Conservation (phyloP, 768 basidiomycete species). For the Tubosaeta sp. region DNA sequence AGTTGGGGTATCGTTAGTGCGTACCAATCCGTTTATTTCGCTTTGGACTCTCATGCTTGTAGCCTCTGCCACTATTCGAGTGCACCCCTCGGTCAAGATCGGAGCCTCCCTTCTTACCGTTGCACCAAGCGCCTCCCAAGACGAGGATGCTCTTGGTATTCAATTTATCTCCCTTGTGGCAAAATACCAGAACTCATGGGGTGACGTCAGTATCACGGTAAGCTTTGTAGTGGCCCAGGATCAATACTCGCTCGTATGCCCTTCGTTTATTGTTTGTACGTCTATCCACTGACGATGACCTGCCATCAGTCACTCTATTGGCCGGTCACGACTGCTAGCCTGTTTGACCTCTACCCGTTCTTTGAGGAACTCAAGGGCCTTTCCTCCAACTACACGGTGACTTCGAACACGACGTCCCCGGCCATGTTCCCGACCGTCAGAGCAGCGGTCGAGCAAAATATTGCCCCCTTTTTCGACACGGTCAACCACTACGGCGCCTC, state of each 20-base stretch:
- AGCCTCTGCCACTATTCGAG: constrained; percentile 18
- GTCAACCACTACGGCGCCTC: constrained; percentile 6
- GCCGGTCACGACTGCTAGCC: constrained; percentile 1
- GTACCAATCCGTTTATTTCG: background rate
- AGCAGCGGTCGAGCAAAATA: background rate
- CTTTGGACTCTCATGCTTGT: background rate
- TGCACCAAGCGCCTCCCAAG: constrained; percentile 6
- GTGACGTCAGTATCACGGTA: constrained; percentile 10
- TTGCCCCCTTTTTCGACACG: constrained; percentile 8
- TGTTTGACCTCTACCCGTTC: constrained; percentile 11
- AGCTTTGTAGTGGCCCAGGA: background rate
- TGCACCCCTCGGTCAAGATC: constrained; percentile 7
- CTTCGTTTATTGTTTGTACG: background rate
- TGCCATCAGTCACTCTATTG: constrained; percentile 12
- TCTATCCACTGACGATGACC: background rate
- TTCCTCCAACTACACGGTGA: constrained; percentile 12
- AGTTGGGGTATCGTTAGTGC: constrained; percentile 43
- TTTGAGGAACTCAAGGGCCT: constrained; percentile 16
- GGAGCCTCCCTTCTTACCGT: constrained; percentile 5
- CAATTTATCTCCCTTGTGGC: constrained; percentile 16
- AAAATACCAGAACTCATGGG: constrained; percentile 16
- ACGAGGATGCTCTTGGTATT: constrained; percentile 12
- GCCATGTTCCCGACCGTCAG: constrained; percentile 14
- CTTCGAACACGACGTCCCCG: constrained; percentile 11
- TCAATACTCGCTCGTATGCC: constrained; percentile 15